phyloP scores from a whole-genome alignment of 306 rosid genomes.

The Vigna reflexopilosa region DNA sequence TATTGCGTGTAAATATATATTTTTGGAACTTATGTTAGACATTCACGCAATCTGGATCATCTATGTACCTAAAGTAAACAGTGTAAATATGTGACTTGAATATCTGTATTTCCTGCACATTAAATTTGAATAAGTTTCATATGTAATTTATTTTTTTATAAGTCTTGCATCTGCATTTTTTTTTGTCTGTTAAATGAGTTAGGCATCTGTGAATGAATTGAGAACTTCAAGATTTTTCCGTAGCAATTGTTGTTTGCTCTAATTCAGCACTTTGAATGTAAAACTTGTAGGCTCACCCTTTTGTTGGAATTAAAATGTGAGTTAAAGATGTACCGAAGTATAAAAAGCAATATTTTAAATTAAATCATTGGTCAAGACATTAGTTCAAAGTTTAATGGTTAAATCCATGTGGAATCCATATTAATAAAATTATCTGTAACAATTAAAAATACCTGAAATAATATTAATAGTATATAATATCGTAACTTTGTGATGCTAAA shows the following conservation, averaged over 20 bases:
- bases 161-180: conserved; percentile 4
- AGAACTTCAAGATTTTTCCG: neutral
- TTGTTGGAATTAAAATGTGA: no score
- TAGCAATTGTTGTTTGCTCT: conserved; percentile 5
- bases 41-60: conserved; percentile 35
- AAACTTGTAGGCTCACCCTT: no score
- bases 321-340: no score
- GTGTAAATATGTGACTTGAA: conserved; percentile 37
- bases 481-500: no score
- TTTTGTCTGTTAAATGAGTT: neutral
- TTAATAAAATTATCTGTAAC: no score
- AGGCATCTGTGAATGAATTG: neutral
- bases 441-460: no score
- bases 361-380: no score
- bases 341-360: no score
- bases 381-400: no score
- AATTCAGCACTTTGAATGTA: neutral
- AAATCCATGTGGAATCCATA: no score
- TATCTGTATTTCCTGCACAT: conserved; percentile 7
- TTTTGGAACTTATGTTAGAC: conserved; percentile 1
- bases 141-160: neutral
- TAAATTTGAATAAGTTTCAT: neutral
- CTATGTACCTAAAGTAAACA: conserved; percentile 37
- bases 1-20: conserved; percentile 34
- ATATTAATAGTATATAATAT: no score